Evolutionary conservation across 768 basidiomycete species (phyloP), one percentile per base, ranked within the genome.

Genomic region (Psilocybe subaeruginosa): DNA sequence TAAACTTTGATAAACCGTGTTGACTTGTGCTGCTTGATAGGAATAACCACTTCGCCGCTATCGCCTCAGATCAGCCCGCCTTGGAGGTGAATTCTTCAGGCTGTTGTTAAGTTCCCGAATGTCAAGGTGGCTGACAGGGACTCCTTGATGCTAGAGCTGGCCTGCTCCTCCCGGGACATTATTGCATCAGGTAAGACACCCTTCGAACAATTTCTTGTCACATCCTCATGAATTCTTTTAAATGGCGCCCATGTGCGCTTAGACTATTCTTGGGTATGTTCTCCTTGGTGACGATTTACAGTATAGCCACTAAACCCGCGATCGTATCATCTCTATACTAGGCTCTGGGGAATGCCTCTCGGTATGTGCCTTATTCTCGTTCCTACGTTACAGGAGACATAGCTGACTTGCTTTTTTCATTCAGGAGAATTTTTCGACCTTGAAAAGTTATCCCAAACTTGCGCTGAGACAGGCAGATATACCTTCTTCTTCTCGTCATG

Each of bases 401-500:
- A 39, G 23, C 35, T 33, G 5, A 43, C 43, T 3, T 35, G n/a
- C 31, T 7, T 12, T 31, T 56, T 41, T 49, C 54, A 39, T n/a
- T 43, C 46, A 86, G 89, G 87, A 39, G 90, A 90, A 74, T 81
- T 90, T 66, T 90, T 91, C 69, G 89, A 91, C 70, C 74, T 90
- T 41, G 89, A 91, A 70, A 79, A 80, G 59, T 76, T 91, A 2
- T 81, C 86, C 9, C 73, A 81, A 60, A 73, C 76, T 7, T 90
- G 87, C 67, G 80, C 80, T 4, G 81, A 82, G 62, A 83, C 82
- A 1, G 80, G 82, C 4, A 74, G 87, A 65, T 90, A 88, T 69
- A 87, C 86, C 8, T 90, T 92, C 72, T 91, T 90, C 80, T 89
- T 91, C 74, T 81, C 87, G 1, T 90, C 87, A 2, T 90, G 87